These are phyloP conservation scores for Wickerhamiella australiensis DNA, from an alignment of 805 yeast genomes.

Conservation along the genomic window DNA sequence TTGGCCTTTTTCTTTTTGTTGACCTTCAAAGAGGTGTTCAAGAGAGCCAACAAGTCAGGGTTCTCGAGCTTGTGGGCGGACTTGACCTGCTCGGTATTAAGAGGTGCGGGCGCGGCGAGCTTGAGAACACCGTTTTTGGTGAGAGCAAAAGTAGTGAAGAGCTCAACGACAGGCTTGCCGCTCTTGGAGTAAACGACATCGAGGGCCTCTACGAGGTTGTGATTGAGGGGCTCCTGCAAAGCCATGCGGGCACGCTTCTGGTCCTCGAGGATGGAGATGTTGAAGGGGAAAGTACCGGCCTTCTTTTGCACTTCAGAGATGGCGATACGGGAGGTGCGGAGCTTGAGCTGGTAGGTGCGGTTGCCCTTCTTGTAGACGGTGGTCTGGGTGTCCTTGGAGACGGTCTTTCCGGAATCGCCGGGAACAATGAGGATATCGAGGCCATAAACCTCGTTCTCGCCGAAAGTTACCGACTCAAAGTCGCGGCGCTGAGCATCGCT, in stretches of 20 bases:
- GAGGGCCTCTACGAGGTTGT: conserved; percentile 53
- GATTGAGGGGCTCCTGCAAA: conserved; percentile 57
- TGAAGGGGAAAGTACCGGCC: conserved; percentile 56
- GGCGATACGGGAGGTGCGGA: conserved; percentile 56
- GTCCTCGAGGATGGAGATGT: conserved; percentile 52
- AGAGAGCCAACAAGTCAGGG: conserved; percentile 36
- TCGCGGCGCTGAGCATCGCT: conserved; percentile 50
- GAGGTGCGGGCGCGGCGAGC: conserved; percentile 42
- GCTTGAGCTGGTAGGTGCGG: conserved; percentile 48
- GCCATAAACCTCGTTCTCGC: conserved; percentile 67
- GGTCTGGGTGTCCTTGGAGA: conserved; percentile 46
- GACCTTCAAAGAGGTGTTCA: conserved; percentile 40
- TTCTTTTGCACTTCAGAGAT: conserved; percentile 57
- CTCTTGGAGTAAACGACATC: conserved; percentile 58
- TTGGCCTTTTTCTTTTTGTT: conserved; percentile 34
- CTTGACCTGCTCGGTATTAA: conserved; percentile 40
- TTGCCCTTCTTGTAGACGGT: conserved; percentile 64
- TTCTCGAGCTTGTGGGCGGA: conserved; percentile 43
- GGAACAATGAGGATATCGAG: conserved; percentile 58
- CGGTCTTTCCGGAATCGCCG: conserved; percentile 43
- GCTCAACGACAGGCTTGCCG: conserved; percentile 56
- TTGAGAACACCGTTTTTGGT: conserved; percentile 61
- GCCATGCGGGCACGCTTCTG: conserved; percentile 65
- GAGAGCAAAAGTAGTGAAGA: conserved; percentile 61
- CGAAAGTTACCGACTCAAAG: conserved; percentile 53